These are phyloP conservation scores for Teratosphaeria viscida DNA, from an alignment of 2,329 filamentous ascomycete genomes.

Conservation along the genomic window DNA sequence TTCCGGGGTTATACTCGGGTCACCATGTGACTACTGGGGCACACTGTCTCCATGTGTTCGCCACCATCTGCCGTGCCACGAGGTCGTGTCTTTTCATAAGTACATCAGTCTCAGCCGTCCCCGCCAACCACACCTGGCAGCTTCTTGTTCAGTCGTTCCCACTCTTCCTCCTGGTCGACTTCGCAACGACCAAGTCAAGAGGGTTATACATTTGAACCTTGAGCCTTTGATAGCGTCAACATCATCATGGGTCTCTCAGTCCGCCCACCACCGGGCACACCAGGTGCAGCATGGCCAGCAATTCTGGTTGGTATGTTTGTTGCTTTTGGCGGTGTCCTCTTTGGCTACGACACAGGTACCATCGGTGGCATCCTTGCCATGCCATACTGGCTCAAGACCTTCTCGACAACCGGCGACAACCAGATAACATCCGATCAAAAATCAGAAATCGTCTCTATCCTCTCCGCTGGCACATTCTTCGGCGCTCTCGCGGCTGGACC, in stretches of 20 bases:
- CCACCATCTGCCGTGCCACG: not conserved
- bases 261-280: conserved; percentile 36
- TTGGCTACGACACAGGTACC: conserved; percentile 27
- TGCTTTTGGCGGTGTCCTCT: conserved; percentile 25
- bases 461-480: conserved; percentile 70
- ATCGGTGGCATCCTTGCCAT: conserved; percentile 34
- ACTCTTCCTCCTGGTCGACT: not conserved
- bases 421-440: conserved; percentile 45
- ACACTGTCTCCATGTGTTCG: not conserved
- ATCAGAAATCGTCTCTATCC: conserved; percentile 67
- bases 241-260: conserved; percentile 32
- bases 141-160: not conserved
- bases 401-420: conserved; percentile 23
- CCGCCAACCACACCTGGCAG: not conserved
- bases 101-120: not conserved
- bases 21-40: not conserved
- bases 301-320: conserved; percentile 37
- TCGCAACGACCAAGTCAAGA: not conserved
- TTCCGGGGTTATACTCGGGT: not conserved
- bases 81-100: not conserved
- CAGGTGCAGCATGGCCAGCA: conserved; percentile 37
- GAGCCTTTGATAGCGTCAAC: not conserved
- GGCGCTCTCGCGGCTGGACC: conserved; percentile 64
- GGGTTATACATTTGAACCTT: not conserved
- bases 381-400: conserved; percentile 29